Base-by-base conservation (phyloP, 73 alveolate genomes). In the Uronychia binucleata region DNA sequence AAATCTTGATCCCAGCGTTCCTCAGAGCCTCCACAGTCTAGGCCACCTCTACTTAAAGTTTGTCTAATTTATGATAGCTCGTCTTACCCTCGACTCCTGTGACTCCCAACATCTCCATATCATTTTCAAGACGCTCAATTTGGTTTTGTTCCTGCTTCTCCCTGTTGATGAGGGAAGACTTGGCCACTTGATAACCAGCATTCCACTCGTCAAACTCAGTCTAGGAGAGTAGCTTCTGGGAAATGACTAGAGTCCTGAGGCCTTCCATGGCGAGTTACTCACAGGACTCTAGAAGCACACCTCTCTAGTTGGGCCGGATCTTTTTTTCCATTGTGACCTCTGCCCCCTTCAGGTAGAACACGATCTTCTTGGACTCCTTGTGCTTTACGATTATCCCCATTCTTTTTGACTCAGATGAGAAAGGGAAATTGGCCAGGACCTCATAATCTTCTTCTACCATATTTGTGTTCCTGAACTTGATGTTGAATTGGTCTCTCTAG, bases 351-450 rank as follows among this genome's bases (percentile, higher is more conserved):
- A 87, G 59, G 84, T 94, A 90, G 80, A 89, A 91, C n/a, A 91
- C 74, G 26, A 85, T 60, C 86, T 90, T 86, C 30, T 89, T 90
- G 0, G 94, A 77, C 31, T 82, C 77, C 33, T 80, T 26, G 77
- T 94, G 81, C 86, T 84, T 90, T 30, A 98, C 94, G 34, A 97
- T 84, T 67, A 98, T 96, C 25, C 99, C 99, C 99, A 98, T 98
- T 88, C 99, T 91, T 84, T 98, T 98, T 32, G 97, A 88, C 74
- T 97, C 99, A 75, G 97, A 89, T 58, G 99, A 87, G 83, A 98
- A 98, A 11, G 99, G 99, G 85, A 98, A 97, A 79, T 90, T 87
- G 31, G 93, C 98, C 74, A 95, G 86, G 46, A 95, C 93, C 77
- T 88, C 95, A 67, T 81, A 95, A 28, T 78, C 58, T 82, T 81